These are phyloP conservation scores for Inga leiocalycina DNA, from an alignment of 306 rosid species.

Conservation along the genomic window DNA sequence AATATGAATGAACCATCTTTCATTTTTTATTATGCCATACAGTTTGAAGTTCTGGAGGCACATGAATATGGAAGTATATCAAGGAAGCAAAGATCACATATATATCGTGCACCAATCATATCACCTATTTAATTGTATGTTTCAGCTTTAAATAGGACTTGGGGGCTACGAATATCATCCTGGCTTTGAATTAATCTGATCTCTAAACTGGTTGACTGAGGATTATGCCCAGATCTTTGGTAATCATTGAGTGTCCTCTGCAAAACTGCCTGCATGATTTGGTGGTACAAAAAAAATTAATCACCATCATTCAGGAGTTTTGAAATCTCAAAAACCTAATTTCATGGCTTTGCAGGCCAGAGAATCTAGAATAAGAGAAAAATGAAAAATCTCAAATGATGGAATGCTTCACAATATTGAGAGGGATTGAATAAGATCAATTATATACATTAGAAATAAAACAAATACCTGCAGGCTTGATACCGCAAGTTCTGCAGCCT, in stretches of 20 bases:
- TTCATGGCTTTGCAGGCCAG: background rate
- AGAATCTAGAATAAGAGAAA: conserved; percentile 1
- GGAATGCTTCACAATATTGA: background rate
- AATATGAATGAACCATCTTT: background rate
- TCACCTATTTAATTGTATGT: conserved; percentile 45
- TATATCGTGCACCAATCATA: conserved; percentile 15
- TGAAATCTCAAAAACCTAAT: background rate
- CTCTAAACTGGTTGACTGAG: conserved; percentile 73
- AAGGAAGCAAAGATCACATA: conserved; percentile 7
- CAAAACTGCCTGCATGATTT: conserved; percentile 62
- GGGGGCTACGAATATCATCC: conserved; percentile 66
- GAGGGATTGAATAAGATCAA: conserved; percentile 15
- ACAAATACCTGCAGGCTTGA: conserved; percentile 78
- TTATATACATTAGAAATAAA: conserved; percentile 11
- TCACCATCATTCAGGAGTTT: conserved; percentile 13
- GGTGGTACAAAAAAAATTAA: conserved; percentile 1
- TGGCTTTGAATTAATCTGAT: conserved; percentile 82
- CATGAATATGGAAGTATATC: background rate
- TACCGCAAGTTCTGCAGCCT: conserved; percentile 87
- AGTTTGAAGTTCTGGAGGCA: background rate
- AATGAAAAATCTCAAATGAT: background rate
- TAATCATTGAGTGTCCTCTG: conserved; percentile 67
- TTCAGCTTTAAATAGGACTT: conserved; percentile 60
- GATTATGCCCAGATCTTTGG: conserved; percentile 60
- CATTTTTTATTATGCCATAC: background rate